Conservation (phyloP, 2,329 filamentous ascomycete species). For the Purpureocillium takamizusanense region DNA sequence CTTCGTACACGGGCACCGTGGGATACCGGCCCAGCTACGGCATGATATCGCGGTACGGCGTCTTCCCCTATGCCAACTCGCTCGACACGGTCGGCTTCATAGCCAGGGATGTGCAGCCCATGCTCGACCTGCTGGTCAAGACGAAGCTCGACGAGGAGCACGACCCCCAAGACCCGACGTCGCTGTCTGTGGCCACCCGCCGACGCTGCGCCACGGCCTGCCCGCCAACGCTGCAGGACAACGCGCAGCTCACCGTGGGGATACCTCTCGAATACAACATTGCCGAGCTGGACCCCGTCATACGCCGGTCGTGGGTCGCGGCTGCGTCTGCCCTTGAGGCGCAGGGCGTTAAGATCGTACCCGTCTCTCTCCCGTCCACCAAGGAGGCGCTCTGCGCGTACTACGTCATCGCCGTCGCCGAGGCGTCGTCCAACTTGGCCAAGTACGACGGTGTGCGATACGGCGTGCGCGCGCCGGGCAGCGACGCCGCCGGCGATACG, state of each 20-base stretch:
- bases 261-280: constrained; percentile 80
- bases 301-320: constrained; percentile 61
- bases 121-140: constrained; percentile 45
- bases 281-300: constrained; percentile 59
- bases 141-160: constrained; percentile 38
- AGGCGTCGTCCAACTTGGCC: constrained; percentile 90
- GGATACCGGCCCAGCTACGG: constrained; percentile 93
- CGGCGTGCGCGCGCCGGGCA: constrained; percentile 48
- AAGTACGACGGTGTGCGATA: constrained; percentile 98
- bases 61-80: constrained; percentile 87
- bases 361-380: constrained; percentile 75
- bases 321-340: constrained; percentile 50
- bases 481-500: constrained; percentile 48
- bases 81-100: constrained; percentile 83
- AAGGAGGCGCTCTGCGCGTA: constrained; percentile 83
- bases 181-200: constrained; percentile 48
- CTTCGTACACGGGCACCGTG: constrained; percentile 73
- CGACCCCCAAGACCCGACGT: constrained; percentile 70
- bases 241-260: constrained; percentile 37
- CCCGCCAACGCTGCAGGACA: constrained; percentile 12
- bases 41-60: constrained; percentile 73
- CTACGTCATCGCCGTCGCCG: constrained; percentile 89
- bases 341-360: constrained; percentile 62
- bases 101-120: constrained; percentile 40
- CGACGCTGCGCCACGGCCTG: constrained; percentile 28